Evolutionary conservation across 106 monocot genomes (phyloP).

Genomic region (Apostasia shenzhenica): DNA sequence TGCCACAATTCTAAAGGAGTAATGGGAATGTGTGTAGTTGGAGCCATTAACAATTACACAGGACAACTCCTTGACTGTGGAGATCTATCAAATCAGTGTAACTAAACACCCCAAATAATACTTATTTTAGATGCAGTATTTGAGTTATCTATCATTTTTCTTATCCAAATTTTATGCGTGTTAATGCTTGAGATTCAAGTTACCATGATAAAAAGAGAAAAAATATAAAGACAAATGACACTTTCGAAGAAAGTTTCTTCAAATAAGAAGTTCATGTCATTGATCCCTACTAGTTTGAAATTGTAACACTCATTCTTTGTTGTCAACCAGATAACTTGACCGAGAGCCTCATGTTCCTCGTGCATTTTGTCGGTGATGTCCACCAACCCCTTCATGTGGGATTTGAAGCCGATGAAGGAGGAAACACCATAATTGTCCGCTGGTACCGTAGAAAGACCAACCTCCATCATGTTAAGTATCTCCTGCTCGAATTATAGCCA

Average conservation of each 20-base stretch:
- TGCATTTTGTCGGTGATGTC: slow-evolving; percentile 71
- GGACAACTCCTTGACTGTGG: slow-evolving; percentile 36
- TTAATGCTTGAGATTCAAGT: no score
- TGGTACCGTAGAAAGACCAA: slow-evolving; percentile 75
- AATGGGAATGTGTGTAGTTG: slow-evolving; percentile 58
- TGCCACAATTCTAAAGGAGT: slow-evolving; percentile 47
- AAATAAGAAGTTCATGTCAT: not conserved
- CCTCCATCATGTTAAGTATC: slow-evolving; percentile 57
- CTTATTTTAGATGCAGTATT: no score
- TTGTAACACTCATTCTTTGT: not conserved
- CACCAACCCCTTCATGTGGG: slow-evolving; percentile 73
- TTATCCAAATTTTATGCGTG: no score
- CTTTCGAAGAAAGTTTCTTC: not conserved
- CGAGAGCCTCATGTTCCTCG: slow-evolving; percentile 83
- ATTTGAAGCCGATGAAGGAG: slow-evolving; percentile 58
- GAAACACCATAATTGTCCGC: slow-evolving; percentile 65
- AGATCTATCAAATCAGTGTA: slow-evolving; percentile 41
- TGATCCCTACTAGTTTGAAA: not conserved
- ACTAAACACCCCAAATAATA: not conserved
- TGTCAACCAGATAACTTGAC: slow-evolving; percentile 44
- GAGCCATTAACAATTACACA: slow-evolving; percentile 87
- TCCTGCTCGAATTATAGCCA: not conserved
- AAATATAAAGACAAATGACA: no score
- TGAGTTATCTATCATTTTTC: no score
- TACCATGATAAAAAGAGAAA: no score